Conservation (phyloP, 1,139 yeast species). For the Candida tropicalis region DNA sequence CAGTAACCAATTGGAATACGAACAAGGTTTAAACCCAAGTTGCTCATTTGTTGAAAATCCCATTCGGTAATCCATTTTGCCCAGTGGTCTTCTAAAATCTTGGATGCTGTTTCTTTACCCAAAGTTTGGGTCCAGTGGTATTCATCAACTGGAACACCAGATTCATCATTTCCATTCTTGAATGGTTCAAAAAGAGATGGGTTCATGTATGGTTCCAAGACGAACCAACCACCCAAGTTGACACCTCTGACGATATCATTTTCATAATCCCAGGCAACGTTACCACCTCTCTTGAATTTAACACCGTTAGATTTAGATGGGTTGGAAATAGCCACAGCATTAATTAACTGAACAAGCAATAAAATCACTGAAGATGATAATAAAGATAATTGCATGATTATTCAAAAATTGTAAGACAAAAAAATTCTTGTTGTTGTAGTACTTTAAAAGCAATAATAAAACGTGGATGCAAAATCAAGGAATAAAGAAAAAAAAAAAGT, state of each 20-base stretch:
- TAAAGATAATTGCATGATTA: conserved; percentile 8
- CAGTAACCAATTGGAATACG: conserved; percentile 95
- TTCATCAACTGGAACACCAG: conserved; percentile 79
- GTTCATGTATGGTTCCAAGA: conserved; percentile 80
- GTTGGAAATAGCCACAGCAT: conserved; percentile 8
- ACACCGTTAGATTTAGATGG: neutral
- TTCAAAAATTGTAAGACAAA: too few relatives aligned
- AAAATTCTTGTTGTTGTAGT: too few relatives aligned
- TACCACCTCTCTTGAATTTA: conserved; percentile 11
- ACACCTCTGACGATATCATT: conserved; percentile 69
- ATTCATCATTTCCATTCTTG: conserved; percentile 27
- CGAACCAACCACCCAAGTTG: conserved; percentile 92
- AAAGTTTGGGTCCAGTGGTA: conserved; percentile 65
- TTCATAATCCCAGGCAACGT: conserved; percentile 47
- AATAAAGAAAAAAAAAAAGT: neutral
- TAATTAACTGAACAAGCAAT: conserved; percentile 5
- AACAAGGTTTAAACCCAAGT: conserved; percentile 78
- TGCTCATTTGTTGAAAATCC: conserved; percentile 65
- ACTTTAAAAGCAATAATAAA: neutral
- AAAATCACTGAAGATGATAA: conserved; percentile 6
- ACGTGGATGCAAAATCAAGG: conserved; percentile 1
- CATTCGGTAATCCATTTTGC: conserved; percentile 70
- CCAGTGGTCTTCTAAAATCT: conserved; percentile 73
- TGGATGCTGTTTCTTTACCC: conserved; percentile 61
- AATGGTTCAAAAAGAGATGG: conserved; percentile 72